Percentiles rank a stretch among this genome's conserved stretches.
Conservation (phyloP, 164 flowering plant genomes). For the Berberis vulgaris region DNA sequence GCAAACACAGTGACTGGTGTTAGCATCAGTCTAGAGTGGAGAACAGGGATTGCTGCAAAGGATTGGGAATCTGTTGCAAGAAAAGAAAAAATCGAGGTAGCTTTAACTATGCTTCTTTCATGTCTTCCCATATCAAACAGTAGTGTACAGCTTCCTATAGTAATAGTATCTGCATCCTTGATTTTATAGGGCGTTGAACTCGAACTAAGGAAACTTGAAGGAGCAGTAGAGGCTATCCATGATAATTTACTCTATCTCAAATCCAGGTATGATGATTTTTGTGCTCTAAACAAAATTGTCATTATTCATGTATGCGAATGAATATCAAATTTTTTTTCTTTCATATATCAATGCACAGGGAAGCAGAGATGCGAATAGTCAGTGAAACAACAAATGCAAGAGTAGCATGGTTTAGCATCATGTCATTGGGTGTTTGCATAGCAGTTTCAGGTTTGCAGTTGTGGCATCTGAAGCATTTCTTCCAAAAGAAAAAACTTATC, state of each 20-base stretch:
- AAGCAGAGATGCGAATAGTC: constrained; percentile 69
- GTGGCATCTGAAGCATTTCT: constrained; percentile 73
- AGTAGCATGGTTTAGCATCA: constrained; percentile 73
- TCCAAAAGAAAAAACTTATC: constrained; percentile 88
- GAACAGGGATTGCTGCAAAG: constrained; percentile 81
- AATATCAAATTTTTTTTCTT: not conserved
- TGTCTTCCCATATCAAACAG: not conserved
- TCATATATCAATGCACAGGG: constrained; percentile 23
- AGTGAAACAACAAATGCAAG: constrained; percentile 71
- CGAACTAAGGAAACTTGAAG: constrained; percentile 91
- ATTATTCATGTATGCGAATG: no score
- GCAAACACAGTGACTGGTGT: constrained; percentile 22
- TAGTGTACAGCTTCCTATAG: not conserved
- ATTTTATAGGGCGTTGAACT: constrained; percentile 80
- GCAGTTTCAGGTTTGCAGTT: constrained; percentile 54
- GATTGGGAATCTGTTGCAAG: constrained; percentile 97
- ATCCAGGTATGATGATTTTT: constrained; percentile 38
- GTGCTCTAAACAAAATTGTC: not conserved
- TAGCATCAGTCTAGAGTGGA: constrained; percentile 82
- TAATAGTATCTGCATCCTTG: not conserved
- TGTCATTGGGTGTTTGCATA: constrained; percentile 85
- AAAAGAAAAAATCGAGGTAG: constrained; percentile 83
- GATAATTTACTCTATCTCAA: constrained; percentile 71
- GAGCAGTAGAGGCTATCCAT: constrained; percentile 82
- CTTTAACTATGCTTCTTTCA: no score